Evolutionary conservation across 352 stramenopile species (phyloP).

Genomic region (Pythium sp.): DNA sequence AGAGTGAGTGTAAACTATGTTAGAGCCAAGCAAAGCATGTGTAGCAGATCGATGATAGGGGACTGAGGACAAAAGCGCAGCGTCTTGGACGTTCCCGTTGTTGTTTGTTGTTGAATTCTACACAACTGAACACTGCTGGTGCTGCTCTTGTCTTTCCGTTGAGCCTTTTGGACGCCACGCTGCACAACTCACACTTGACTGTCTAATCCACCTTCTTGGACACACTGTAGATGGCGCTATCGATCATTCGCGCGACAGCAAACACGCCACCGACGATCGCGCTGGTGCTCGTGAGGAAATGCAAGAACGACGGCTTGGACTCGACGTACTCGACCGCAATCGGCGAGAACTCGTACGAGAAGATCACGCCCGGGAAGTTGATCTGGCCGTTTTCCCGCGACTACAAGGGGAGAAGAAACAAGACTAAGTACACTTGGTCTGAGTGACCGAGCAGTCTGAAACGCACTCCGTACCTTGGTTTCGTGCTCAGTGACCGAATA

Average conservation of each 20-base stretch:
- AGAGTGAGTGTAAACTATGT: slow-evolving; percentile 13
- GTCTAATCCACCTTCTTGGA: slow-evolving; percentile 86
- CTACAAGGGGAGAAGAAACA: slow-evolving; percentile 6
- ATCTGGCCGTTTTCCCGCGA: slow-evolving; percentile 47
- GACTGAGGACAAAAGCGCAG: slow-evolving; percentile 4
- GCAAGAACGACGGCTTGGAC: slow-evolving; percentile 76
- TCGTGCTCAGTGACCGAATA: slow-evolving; percentile 88
- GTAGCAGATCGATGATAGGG: not conserved
- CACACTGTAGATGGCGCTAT: slow-evolving; percentile 86
- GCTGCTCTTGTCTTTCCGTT: not conserved
- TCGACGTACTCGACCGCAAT: slow-evolving; percentile 89
- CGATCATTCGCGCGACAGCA: slow-evolving; percentile 83
- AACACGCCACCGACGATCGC: slow-evolving; percentile 87
- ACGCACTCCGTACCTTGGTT: slow-evolving; percentile 26
- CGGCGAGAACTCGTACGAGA: slow-evolving; percentile 89
- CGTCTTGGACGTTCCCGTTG: not conserved
- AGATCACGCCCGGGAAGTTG: slow-evolving; percentile 80
- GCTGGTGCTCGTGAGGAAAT: slow-evolving; percentile 86
- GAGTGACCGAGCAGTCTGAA: not conserved
- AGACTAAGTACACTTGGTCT: not conserved
- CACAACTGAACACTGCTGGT: not conserved
- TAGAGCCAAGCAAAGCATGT: slow-evolving; percentile 6
- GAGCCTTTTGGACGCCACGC: not conserved
- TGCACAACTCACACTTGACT: not conserved
- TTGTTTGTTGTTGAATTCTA: slow-evolving; percentile 7